A percentile compares a stretch with the other conserved stretches of the same genome.
phyloP scores from a whole-genome alignment of 2,329 filamentous ascomycete species.

The Aschersonia sp. region DNA sequence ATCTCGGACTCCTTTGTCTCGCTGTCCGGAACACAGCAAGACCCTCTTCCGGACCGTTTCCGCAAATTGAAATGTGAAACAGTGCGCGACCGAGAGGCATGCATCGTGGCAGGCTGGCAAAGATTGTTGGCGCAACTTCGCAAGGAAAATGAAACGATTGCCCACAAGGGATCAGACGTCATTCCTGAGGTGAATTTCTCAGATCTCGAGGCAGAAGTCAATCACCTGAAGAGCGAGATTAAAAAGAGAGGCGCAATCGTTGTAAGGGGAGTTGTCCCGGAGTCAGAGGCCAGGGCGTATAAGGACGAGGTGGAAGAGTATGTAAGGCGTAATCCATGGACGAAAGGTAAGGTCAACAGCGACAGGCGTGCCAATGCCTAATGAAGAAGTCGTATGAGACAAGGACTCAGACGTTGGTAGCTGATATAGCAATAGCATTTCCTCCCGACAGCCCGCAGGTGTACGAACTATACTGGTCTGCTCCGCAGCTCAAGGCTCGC shows the following conservation, averaged over 20 bases:
- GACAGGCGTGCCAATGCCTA: no score
- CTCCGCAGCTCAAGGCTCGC: constrained; percentile 53
- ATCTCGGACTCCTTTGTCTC: constrained; percentile 50
- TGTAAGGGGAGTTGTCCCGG: constrained; percentile 49
- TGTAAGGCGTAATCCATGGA: constrained; percentile 45
- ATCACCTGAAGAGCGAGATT: constrained; percentile 30
- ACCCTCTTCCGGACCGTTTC: constrained; percentile 39
- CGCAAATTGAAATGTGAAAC: constrained; percentile 40
- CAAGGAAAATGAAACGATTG: constrained; percentile 32
- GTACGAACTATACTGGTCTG: constrained; percentile 64
- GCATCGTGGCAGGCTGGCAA: constrained; percentile 32
- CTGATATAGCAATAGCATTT: constrained; percentile 32
- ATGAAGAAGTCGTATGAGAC: neutral
- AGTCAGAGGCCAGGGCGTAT: constrained; percentile 45
- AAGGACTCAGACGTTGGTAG: neutral
- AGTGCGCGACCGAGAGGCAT: constrained; percentile 31
- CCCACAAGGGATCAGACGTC: constrained; percentile 26
- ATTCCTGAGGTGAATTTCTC: constrained; percentile 38
- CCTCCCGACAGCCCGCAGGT: constrained; percentile 54
- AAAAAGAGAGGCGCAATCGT: constrained; percentile 48
- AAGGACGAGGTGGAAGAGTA: constrained; percentile 54
- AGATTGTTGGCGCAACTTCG: constrained; percentile 28
- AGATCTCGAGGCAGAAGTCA: constrained; percentile 24
- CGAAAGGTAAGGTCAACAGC: constrained; percentile 24
- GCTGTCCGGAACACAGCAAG: constrained; percentile 29